phyloP scores from a whole-genome alignment of 306 rosid species.

The Comarum palustre region DNA sequence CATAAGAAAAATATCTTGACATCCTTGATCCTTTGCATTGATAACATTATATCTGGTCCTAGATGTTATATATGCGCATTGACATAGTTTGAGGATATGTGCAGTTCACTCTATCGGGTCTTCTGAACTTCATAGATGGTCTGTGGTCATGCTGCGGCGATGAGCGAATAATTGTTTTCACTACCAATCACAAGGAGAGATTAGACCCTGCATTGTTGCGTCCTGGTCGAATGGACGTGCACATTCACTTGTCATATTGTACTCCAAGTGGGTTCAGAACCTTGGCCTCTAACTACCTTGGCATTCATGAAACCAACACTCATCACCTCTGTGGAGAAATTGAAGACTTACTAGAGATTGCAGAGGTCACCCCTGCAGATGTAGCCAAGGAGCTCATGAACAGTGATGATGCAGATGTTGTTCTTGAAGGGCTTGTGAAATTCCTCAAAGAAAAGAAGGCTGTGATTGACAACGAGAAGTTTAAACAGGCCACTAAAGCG shows the following conservation, averaged over 20 bases:
- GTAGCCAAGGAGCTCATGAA: slow-evolving; percentile 54
- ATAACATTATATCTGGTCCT: neutral
- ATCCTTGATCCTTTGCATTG: neutral
- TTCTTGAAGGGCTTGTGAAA: slow-evolving; percentile 24
- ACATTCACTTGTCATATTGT: slow-evolving; percentile 49
- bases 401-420: slow-evolving; percentile 36
- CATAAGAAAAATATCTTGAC: neutral
- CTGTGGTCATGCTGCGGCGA: slow-evolving; percentile 63
- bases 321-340: slow-evolving; percentile 31
- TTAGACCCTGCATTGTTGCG: slow-evolving; percentile 50
- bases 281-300: slow-evolving; percentile 42
- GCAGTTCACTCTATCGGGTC: slow-evolving; percentile 34
- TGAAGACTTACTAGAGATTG: slow-evolving; percentile 18
- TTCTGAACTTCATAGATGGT: slow-evolving; percentile 53
- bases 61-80: slow-evolving; percentile 7
- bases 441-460: slow-evolving; percentile 31
- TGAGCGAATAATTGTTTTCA: slow-evolving; percentile 51
- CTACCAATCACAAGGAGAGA: slow-evolving; percentile 53
- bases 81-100: neutral
- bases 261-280: slow-evolving; percentile 29
- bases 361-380: slow-evolving; percentile 46
- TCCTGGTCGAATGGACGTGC: slow-evolving; percentile 59
- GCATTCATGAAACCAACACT: slow-evolving; percentile 10
- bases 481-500: neutral
- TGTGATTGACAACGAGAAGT: neutral